These are phyloP conservation scores for Pyrrhoderma noxium DNA, from an alignment of 1,284 basidiomycete species.

Conservation along the genomic window DNA sequence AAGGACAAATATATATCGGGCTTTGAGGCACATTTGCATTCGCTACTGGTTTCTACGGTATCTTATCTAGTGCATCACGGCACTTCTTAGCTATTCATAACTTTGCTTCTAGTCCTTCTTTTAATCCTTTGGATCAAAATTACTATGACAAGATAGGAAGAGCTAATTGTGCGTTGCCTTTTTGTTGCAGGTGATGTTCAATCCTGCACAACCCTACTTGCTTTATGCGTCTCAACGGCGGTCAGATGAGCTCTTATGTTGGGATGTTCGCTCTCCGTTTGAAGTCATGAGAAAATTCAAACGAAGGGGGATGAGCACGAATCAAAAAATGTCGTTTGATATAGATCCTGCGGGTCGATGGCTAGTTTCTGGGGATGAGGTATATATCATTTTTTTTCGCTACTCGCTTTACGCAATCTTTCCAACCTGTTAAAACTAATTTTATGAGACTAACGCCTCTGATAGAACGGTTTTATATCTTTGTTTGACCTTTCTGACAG, in stretches of 20 bases:
- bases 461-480: conserved; percentile 24
- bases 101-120: not conserved
- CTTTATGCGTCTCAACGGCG: conserved; percentile 76
- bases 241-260: conserved; percentile 57
- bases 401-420: not conserved
- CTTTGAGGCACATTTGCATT: too few species aligned
- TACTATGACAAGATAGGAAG: too few species aligned
- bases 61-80: too few species aligned
- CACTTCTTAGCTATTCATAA: too few species aligned
- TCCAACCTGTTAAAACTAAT: not conserved
- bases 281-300: conserved; percentile 38
- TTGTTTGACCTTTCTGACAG: conserved; percentile 21
- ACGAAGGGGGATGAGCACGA: conserved; percentile 38
- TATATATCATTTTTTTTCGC: conserved; percentile 30
- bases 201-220: conserved; percentile 62
- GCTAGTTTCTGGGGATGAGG: conserved; percentile 68
- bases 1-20: too few species aligned
- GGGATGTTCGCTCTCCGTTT: conserved; percentile 66
- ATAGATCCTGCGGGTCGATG: conserved; percentile 66
- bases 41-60: too few species aligned
- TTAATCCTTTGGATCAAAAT: not conserved
- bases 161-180: not conserved
- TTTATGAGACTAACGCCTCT: not conserved
- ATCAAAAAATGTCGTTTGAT: conserved; percentile 75
- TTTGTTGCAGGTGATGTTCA: conserved; percentile 62